These are phyloP conservation scores for Arctostaphylos glauca DNA, from an alignment of 148 eudicot genomes.

Conservation along the genomic window DNA sequence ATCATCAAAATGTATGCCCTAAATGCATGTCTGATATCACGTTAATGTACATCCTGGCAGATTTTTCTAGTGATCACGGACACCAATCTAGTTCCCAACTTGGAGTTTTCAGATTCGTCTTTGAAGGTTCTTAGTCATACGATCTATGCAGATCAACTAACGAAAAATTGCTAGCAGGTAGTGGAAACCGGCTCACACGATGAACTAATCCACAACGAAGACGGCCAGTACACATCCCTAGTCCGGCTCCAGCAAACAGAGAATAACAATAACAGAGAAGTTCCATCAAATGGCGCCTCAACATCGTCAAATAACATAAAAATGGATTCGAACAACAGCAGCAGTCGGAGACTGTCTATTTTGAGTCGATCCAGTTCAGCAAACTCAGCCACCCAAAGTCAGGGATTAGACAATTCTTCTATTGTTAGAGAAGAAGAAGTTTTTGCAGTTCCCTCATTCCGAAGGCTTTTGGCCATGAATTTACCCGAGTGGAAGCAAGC, in stretches of 20 bases:
- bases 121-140: no score
- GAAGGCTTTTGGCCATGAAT: background rate
- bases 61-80: no score
- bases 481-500: slow-evolving; percentile 1
- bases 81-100: no score
- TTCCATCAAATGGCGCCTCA: background rate
- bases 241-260: slow-evolving; percentile 2
- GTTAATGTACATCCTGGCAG: no score
- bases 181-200: background rate
- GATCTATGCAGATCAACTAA: background rate
- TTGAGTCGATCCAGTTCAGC: background rate
- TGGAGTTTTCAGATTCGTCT: no score
- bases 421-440: background rate
- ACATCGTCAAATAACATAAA: background rate
- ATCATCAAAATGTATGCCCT: no score
- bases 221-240: background rate
- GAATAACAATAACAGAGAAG: background rate
- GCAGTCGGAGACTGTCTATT: background rate
- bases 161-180: background rate
- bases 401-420: background rate
- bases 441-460: background rate
- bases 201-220: background rate
- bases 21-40: no score
- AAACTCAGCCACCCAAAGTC: background rate
- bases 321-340: background rate